Evolutionary conservation across 1,284 basidiomycete genomes (phyloP).

Genomic region (Rhodotorula sp.): DNA sequence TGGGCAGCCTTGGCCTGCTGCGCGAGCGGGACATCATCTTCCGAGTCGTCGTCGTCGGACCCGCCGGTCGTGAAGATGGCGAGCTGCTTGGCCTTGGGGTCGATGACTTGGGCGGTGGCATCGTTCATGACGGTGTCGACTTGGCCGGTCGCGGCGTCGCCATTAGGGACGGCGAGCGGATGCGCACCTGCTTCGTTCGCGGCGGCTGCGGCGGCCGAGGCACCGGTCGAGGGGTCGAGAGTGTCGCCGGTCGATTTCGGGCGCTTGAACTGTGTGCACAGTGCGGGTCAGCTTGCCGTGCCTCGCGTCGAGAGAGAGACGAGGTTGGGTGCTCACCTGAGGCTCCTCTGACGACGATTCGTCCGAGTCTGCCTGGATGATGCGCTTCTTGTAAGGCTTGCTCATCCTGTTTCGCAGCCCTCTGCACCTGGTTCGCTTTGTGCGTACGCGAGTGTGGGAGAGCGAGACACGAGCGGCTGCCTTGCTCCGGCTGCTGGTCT

Average conservation of each 20-base stretch:
- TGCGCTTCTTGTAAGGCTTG: conserved; percentile 41
- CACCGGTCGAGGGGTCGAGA: conserved; percentile 6
- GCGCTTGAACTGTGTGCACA: conserved; percentile 29
- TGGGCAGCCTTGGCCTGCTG: conserved; percentile 28
- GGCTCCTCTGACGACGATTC: conserved; percentile 49
- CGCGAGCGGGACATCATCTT: conserved; percentile 41
- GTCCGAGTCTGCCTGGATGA: conserved; percentile 40
- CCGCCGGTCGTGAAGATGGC: conserved; percentile 36
- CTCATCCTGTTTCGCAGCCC: conserved; percentile 24
- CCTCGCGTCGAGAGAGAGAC: too few relatives aligned
- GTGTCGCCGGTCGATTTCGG: conserved; percentile 17
- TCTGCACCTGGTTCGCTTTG: background rate
- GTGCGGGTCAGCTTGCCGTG: background rate
- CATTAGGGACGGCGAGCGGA: conserved; percentile 11
- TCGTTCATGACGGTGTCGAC: conserved; percentile 35
- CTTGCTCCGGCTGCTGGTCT: background rate
- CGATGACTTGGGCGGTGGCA: conserved; percentile 24
- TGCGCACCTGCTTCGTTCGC: background rate
- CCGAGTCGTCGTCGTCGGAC: conserved; percentile 26
- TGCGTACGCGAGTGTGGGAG: background rate
- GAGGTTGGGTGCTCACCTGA: conserved; percentile 50
- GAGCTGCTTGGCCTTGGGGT: conserved; percentile 38
- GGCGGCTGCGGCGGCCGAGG: too few relatives aligned
- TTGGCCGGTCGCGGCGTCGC: background rate
- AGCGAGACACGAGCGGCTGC: background rate